Evolutionary conservation across 352 stramenopile genomes (phyloP).

Genomic region (Globisporangium splendens): DNA sequence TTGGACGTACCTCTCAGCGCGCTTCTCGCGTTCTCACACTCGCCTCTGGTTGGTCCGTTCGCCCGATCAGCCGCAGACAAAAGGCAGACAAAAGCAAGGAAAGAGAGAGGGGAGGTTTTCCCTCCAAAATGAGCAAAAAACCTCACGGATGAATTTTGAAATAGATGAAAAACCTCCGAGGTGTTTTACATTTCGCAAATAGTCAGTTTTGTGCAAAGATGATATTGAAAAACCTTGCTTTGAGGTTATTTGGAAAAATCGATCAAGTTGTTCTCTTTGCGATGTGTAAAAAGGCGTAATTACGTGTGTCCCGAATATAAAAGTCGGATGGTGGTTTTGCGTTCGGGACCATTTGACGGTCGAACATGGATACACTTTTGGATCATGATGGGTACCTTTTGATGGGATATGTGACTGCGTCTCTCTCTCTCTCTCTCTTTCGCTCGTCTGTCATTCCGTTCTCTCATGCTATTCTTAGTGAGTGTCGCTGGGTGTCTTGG

Average conservation of each 20-base stretch:
- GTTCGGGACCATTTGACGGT: slow-evolving; percentile 3
- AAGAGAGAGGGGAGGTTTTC: not conserved
- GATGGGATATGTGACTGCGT: not conserved
- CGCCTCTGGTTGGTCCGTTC: slow-evolving; percentile 34
- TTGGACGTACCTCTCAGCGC: slow-evolving; percentile 43
- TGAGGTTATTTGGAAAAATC: not conserved
- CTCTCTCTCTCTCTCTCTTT: not conserved
- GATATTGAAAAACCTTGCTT: not conserved
- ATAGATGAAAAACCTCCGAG: no score
- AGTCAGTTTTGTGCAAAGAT: no score
- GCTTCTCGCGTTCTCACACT: slow-evolving; percentile 14
- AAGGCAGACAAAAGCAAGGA: not conserved
- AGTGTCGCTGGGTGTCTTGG: not conserved
- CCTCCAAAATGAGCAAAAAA: not conserved
- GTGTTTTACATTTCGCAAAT: not conserved
- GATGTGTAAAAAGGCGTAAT: slow-evolving; percentile 4
- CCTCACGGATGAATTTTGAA: no score
- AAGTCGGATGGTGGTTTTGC: not conserved
- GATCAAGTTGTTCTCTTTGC: no score
- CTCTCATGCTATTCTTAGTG: no score
- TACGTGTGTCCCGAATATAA: slow-evolving; percentile 2
- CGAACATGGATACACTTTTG: not conserved
- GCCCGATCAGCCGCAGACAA: not conserved
- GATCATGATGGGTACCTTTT: not conserved
- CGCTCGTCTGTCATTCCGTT: no score